A percentile compares a stretch with the other conserved stretches of the same genome.
These are phyloP conservation scores for Chlamydomonas reinhardtii DNA, from an alignment of 163 green algal genomes.

Conservation along the genomic window DNA sequence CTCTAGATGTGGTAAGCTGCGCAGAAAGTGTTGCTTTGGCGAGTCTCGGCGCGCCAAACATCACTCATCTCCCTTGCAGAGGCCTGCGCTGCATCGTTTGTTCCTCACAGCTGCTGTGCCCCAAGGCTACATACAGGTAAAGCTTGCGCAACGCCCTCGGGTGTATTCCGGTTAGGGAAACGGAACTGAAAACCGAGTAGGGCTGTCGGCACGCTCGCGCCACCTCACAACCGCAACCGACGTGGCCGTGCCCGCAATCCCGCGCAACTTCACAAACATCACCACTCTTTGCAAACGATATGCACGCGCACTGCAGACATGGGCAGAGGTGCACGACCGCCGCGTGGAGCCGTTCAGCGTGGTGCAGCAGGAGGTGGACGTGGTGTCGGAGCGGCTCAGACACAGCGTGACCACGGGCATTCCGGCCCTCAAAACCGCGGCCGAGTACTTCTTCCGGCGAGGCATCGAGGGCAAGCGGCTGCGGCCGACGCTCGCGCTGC, in stretches of 20 bases:
- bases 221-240: too few relatives aligned
- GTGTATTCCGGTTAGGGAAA: too few relatives aligned
- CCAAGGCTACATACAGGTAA: constrained; percentile 40
- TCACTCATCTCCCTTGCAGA: too few relatives aligned
- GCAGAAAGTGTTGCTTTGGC: too few relatives aligned
- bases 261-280: too few relatives aligned
- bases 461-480: constrained; percentile 95
- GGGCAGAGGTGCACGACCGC: constrained; percentile 21
- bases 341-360: constrained; percentile 81
- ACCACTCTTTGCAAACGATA: too few relatives aligned
- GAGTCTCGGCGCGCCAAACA: too few relatives aligned
- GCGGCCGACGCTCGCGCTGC: constrained; percentile 91
- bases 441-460: constrained; percentile 95
- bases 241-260: too few relatives aligned
- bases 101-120: constrained; percentile 42
- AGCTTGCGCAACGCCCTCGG: neutral
- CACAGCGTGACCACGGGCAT: constrained; percentile 82
- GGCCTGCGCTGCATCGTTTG: neutral
- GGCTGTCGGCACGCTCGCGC: too few relatives aligned
- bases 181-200: too few relatives aligned
- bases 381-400: constrained; percentile 88
- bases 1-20: too few relatives aligned
- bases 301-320: neutral
- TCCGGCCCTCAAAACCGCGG: constrained; percentile 84
- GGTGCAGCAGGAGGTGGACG: constrained; percentile 82